A percentile compares a stretch with the other conserved stretches of the same genome.
phyloP scores from a whole-genome alignment of 139 green algal genomes.

The Raphidocelis subcapitata region DNA sequence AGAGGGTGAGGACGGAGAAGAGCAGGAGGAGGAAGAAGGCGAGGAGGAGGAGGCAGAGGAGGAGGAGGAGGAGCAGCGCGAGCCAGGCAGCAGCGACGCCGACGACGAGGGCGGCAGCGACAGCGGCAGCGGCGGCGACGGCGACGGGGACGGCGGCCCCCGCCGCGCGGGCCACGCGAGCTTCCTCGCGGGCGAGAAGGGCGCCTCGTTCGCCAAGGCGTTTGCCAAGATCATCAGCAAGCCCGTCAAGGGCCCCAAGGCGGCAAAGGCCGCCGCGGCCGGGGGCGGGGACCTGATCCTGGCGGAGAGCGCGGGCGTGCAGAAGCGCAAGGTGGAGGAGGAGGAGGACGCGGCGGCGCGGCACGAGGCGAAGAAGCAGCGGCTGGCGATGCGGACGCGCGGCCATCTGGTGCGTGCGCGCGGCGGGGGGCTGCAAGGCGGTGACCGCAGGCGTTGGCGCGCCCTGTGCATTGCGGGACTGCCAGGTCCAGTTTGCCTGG shows the following conservation, averaged over 20 bases:
- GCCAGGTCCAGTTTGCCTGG: neutral
- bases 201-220: conserved; percentile 66
- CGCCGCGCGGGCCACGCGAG: conserved; percentile 18
- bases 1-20: conserved; percentile 14
- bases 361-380: conserved; percentile 46
- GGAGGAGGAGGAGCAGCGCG: conserved; percentile 16
- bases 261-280: conserved; percentile 6
- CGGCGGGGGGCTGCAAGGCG: neutral
- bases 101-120: conserved; percentile 7
- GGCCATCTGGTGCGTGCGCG: conserved; percentile 52
- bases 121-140: conserved; percentile 2
- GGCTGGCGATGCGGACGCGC: conserved; percentile 56
- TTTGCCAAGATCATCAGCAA: conserved; percentile 67
- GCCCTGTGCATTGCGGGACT: neutral
- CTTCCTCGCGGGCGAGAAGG: conserved; percentile 60
- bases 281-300: conserved; percentile 26
- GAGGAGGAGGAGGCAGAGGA: neutral
- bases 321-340: conserved; percentile 58
- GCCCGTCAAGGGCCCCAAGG: conserved; percentile 16
- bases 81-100: conserved; percentile 5
- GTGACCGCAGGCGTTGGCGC: neutral
- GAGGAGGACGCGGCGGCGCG: conserved; percentile 39
- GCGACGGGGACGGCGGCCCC: conserved; percentile 7
- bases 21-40: conserved; percentile 1
- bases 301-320: conserved; percentile 37